A percentile compares a stretch with the other conserved stretches of the same genome.
These are phyloP conservation scores for Neolecta irregularis DNA, from an alignment of 1,139 yeast genomes.

Conservation along the genomic window DNA sequence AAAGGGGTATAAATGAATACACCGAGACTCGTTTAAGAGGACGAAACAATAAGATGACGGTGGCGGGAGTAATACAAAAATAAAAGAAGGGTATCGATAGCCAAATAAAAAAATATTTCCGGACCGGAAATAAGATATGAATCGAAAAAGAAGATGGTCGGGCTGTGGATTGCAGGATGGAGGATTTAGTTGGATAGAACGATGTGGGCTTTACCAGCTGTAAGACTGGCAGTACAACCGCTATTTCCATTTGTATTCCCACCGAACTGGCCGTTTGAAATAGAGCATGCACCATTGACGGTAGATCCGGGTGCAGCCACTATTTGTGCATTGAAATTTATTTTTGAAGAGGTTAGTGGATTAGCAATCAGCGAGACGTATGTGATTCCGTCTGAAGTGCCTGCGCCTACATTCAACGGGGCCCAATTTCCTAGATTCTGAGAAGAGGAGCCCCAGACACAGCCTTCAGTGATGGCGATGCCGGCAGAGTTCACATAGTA, in stretches of 20 bases:
- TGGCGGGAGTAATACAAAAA: too few relatives aligned
- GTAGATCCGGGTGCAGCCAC: slow-evolving; percentile 50
- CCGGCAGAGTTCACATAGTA: slow-evolving; percentile 96
- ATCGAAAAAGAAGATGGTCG: too few relatives aligned
- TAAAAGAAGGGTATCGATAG: too few relatives aligned
- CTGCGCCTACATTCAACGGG: slow-evolving; percentile 90
- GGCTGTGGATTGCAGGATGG: too few relatives aligned
- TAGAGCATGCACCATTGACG: slow-evolving; percentile 63
- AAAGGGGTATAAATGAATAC: too few relatives aligned
- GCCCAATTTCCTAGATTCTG: slow-evolving; percentile 95
- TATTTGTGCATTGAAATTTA: slow-evolving; percentile 77
- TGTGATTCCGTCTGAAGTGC: slow-evolving; percentile 59
- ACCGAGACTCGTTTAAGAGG: too few relatives aligned
- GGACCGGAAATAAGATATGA: too few relatives aligned
- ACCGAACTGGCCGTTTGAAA: slow-evolving; percentile 51
- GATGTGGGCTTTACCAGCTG: slow-evolving; percentile 62
- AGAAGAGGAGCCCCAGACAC: slow-evolving; percentile 77
- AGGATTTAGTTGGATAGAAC: slow-evolving; percentile 38
- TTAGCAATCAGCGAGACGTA: slow-evolving; percentile 63
- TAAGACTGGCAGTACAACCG: slow-evolving; percentile 90
- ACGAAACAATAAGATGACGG: too few relatives aligned
- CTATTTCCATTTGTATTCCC: slow-evolving; percentile 35
- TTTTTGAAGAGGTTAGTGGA: slow-evolving; percentile 64
- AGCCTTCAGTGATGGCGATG: slow-evolving; percentile 73
- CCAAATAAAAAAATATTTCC: too few relatives aligned